Conservation (phyloP, 768 basidiomycete genomes). For the Floccularia luteovirens region DNA sequence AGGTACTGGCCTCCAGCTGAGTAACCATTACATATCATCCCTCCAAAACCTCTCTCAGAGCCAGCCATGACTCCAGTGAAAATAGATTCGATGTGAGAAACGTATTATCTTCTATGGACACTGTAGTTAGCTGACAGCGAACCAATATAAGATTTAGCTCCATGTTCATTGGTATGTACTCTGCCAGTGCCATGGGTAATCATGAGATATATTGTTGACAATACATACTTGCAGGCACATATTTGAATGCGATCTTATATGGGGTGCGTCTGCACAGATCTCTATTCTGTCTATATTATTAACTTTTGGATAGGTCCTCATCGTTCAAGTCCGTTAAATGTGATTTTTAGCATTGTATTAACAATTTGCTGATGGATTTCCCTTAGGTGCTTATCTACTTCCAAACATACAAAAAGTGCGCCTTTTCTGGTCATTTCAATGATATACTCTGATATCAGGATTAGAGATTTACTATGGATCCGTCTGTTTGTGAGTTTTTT, state of each 20-base stretch:
- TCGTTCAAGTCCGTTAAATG: conserved; percentile 16
- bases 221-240: conserved; percentile 16
- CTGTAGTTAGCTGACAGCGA: no score
- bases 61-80: conserved; percentile 5
- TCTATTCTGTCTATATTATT: not conserved
- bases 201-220: not conserved
- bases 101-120: no score
- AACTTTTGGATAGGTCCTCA: conserved; percentile 14
- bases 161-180: conserved; percentile 13
- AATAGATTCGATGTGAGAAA: not conserved
- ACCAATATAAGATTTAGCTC: conserved; percentile 17
- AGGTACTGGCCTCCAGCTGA: no score
- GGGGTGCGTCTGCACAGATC: conserved; percentile 15
- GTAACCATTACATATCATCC: no score
- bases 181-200: not conserved
- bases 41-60: not conserved
- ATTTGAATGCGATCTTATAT: conserved; percentile 24
- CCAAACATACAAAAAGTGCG: conserved; percentile 24
- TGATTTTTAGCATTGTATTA: not conserved
- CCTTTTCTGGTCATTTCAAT: not conserved
- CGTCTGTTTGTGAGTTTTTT: conserved; percentile 18
- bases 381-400: conserved; percentile 25
- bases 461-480: conserved; percentile 24
- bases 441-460: not conserved
- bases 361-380: not conserved